Conservation (phyloP, 192 early-diverging fungal genomes). For the Mortierella hygrophila region DNA sequence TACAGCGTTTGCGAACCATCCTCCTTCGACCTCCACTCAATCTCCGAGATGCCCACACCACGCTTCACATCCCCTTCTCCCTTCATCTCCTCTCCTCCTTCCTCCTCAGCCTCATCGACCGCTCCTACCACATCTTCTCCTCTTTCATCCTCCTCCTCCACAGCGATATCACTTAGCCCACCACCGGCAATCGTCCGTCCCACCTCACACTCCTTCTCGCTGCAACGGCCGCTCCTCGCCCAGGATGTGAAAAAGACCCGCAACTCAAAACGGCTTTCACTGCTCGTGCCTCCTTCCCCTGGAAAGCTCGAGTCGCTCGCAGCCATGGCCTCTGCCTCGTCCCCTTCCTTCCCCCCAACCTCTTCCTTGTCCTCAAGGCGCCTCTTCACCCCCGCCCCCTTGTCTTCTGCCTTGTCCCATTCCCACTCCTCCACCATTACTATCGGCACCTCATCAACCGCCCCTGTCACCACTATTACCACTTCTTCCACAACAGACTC, state of each 20-base stretch:
- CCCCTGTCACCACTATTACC: constrained; percentile 1
- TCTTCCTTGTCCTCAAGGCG: constrained; percentile 23
- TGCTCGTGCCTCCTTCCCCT: constrained; percentile 45
- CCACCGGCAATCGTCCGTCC: constrained; percentile 25
- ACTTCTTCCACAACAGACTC: not conserved
- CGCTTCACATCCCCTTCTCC: not conserved
- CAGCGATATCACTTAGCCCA: constrained; percentile 9
- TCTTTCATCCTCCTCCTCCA: not conserved
- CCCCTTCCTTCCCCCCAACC: constrained; percentile 18
- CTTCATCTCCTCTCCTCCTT: not conserved
- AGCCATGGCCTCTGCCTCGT: constrained; percentile 21
- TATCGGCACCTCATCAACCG: not conserved
- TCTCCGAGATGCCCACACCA: constrained; percentile 5
- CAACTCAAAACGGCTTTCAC: constrained; percentile 48
- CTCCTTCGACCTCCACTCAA: constrained; percentile 1
- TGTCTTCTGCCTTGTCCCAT: constrained; percentile 5
- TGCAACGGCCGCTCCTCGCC: constrained; percentile 30
- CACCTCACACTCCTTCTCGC: constrained; percentile 44
- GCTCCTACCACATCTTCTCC: not conserved
- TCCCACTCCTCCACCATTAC: constrained; percentile 17
- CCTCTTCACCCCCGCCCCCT: constrained; percentile 16
- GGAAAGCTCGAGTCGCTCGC: constrained; percentile 40
- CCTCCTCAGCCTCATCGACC: not conserved
- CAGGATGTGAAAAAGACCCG: constrained; percentile 43
- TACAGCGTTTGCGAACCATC: constrained; percentile 8